These are phyloP conservation scores for Lindgomyces ingoldianus DNA, from an alignment of 495 filamentous ascomycete species.

Conservation along the genomic window DNA sequence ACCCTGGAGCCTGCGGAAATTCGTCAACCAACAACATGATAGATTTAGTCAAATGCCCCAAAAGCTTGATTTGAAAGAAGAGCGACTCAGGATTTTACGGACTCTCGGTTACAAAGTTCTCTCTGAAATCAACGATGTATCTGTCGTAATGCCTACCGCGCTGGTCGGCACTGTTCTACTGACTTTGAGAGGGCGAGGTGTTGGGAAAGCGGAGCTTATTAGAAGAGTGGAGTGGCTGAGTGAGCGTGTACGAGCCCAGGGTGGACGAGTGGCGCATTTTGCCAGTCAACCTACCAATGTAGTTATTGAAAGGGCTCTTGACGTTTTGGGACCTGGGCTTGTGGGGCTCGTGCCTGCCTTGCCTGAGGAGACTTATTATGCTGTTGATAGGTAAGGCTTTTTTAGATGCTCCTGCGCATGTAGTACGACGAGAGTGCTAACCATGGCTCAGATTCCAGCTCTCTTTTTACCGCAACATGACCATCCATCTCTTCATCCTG, in stretches of 20 bases:
- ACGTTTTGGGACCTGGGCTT: conserved; percentile 84
- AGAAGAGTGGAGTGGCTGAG: conserved; percentile 89
- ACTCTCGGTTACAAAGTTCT: conserved; percentile 89
- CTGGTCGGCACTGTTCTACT: conserved; percentile 92
- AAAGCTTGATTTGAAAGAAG: conserved; percentile 44
- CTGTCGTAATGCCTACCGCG: conserved; percentile 96
- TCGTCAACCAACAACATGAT: conserved; percentile 71
- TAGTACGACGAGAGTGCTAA: too few species aligned
- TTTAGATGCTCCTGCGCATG: too few species aligned
- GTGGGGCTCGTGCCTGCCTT: conserved; percentile 77
- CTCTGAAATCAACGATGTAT: conserved; percentile 91
- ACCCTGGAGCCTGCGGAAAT: conserved; percentile 84
- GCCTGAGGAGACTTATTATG: conserved; percentile 85
- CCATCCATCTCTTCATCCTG: conserved; percentile 93
- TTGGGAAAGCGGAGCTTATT: conserved; percentile 82
- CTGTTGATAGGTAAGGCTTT: conserved; percentile 67
- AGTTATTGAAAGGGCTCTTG: conserved; percentile 87
- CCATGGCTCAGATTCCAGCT: conserved; percentile 68
- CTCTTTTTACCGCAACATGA: conserved; percentile 98
- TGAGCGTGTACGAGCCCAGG: conserved; percentile 77
- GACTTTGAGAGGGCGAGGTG: conserved; percentile 87
- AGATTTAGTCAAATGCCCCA: conserved; percentile 43
- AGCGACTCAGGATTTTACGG: conserved; percentile 64
- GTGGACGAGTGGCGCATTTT: conserved; percentile 89
- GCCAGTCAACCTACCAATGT: conserved; percentile 71